phyloP scores from a whole-genome alignment of 2,329 filamentous ascomycete species.

The Fusarium sp. region DNA sequence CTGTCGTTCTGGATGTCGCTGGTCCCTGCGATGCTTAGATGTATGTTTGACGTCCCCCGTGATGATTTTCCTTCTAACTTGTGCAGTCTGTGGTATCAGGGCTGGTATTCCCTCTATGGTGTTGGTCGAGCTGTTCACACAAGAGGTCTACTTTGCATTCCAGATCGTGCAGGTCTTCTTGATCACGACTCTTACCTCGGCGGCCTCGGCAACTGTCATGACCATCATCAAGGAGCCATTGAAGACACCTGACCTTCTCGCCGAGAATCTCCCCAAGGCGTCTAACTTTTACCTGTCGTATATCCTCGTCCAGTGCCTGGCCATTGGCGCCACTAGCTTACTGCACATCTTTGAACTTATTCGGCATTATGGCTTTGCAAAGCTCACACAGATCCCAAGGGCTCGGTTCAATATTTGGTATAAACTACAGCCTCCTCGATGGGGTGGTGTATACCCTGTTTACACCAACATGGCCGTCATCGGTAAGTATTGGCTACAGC shows the following conservation, averaged over 20 bases:
- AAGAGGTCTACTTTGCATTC: conserved; percentile 92
- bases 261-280: conserved; percentile 80
- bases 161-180: conserved; percentile 94
- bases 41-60: conserved; percentile 35
- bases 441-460: conserved; percentile 85
- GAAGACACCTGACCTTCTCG: conserved; percentile 73
- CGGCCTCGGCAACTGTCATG: conserved; percentile 77
- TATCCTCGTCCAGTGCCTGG: conserved; percentile 91
- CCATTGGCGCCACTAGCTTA: conserved; percentile 79
- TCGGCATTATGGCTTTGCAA: conserved; percentile 70
- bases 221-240: conserved; percentile 73
- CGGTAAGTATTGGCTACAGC: conserved; percentile 63
- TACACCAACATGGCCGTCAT: conserved; percentile 86
- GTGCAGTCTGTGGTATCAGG: conserved; percentile 77
- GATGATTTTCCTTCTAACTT: conserved; percentile 14
- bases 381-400: conserved; percentile 81
- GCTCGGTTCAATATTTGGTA: conserved; percentile 85
- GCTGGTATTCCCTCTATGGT: conserved; percentile 84
- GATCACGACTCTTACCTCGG: conserved; percentile 84
- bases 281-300: conserved; percentile 97
- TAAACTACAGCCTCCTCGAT: conserved; percentile 77
- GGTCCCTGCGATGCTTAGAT: conserved; percentile 83
- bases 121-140: conserved; percentile 86
- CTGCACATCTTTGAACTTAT: conserved; percentile 77
- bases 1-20: conserved; percentile 88